phyloP scores from a whole-genome alignment of 345 rosid species.

The Syzygium oleosum region DNA sequence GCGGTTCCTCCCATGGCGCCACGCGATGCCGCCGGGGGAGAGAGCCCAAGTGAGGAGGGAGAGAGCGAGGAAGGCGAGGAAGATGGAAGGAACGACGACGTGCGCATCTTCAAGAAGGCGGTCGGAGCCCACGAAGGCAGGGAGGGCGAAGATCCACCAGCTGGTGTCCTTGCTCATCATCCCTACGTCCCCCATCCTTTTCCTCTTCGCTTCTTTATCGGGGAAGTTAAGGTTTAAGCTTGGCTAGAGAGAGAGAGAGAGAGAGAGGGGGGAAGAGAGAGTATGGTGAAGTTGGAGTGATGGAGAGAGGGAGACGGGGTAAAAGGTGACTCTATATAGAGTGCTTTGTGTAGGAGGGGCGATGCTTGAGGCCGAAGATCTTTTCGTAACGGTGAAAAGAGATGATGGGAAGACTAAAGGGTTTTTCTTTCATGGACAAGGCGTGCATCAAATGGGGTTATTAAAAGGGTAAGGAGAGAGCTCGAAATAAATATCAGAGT shows the following conservation, averaged over 20 bases:
- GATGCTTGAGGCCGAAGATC: not conserved
- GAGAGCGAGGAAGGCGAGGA: constrained; percentile 21
- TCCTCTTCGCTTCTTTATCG: not conserved
- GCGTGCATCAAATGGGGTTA: not conserved
- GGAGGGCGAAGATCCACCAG: constrained; percentile 60
- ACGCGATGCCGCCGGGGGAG: constrained; percentile 61
- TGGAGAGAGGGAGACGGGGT: not conserved
- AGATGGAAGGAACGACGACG: constrained; percentile 22
- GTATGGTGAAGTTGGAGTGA: not conserved
- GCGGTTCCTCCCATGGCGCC: constrained; percentile 49
- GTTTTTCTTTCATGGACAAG: not conserved
- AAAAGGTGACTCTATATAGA: not conserved
- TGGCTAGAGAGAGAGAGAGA: not conserved
- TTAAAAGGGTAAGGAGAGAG: not conserved
- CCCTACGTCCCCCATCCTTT: constrained; percentile 7
- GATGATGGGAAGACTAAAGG: not conserved
- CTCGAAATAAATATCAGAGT: not conserved
- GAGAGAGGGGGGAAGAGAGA: not conserved
- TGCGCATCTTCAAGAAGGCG: constrained; percentile 24
- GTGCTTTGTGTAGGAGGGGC: not conserved
- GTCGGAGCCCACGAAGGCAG: constrained; percentile 38
- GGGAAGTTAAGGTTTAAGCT: not conserved
- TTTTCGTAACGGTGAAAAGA: not conserved
- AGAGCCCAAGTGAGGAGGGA: constrained; percentile 46
- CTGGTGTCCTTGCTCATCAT: constrained; percentile 30